Conservation (phyloP, 768 basidiomycete genomes). For the Tulasnella sp. region DNA sequence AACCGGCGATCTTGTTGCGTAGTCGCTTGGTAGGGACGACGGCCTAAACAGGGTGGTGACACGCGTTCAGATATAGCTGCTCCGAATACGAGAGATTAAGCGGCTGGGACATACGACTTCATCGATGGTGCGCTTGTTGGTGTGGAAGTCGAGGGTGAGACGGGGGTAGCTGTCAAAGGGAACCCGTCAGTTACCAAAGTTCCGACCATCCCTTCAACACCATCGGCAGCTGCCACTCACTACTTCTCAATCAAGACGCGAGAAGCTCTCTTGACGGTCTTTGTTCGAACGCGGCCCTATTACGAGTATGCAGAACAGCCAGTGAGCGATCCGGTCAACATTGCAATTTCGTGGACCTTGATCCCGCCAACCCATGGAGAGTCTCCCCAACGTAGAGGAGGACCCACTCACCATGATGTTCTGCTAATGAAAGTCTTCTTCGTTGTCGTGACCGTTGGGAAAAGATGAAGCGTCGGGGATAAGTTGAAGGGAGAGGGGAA, state of each 20-base stretch:
- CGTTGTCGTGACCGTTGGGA: constrained; percentile 2
- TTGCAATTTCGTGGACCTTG: constrained; percentile 18
- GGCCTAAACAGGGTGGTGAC: constrained; percentile 44
- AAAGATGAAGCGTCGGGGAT: neutral
- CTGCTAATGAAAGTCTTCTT: neutral
- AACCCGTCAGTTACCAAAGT: neutral
- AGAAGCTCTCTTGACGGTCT: constrained; percentile 99
- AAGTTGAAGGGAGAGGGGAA: neutral
- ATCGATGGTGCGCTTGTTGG: constrained; percentile 98
- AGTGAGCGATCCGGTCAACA: neutral
- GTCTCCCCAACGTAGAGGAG: neutral
- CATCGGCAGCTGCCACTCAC: constrained; percentile 56
- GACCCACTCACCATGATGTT: neutral
- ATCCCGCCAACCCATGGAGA: constrained; percentile 44
- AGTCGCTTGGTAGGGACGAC: constrained; percentile 96
- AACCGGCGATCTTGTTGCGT: constrained; percentile 98
- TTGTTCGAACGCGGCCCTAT: constrained; percentile 99
- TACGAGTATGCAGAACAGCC: constrained; percentile 20
- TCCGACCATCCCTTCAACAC: neutral
- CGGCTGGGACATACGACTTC: constrained; percentile 65
- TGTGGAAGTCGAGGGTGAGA: constrained; percentile 98
- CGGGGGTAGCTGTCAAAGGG: constrained; percentile 76
- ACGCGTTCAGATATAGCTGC: constrained; percentile 16
- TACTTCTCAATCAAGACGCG: constrained; percentile 99
- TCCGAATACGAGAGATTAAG: neutral